Evolutionary conservation across 225 moss, liverwort and hornwort species (phyloP), one percentile per base, ranked within the genome.

Genomic region (Climacium dendroides): DNA sequence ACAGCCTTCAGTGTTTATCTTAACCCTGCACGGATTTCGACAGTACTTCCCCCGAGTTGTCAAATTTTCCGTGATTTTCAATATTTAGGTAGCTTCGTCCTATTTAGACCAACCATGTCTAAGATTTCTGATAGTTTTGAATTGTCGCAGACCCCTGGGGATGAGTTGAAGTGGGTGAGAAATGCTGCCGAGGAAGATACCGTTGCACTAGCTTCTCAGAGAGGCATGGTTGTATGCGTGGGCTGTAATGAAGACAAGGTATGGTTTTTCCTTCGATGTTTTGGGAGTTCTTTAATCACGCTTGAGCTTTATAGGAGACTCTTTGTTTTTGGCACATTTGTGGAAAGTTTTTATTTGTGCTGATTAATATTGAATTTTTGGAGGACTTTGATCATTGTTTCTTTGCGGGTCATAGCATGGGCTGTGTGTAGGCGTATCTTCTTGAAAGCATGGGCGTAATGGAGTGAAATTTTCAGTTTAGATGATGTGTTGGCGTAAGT

Each of bases 131-230:
- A 82, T 85, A 65, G 41, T 53, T 65, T 47, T 90, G 61, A 86
- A 82, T 71, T 76, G 50, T 87, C 70, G 67, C 93, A 97, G 97
- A 91, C 94, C 48, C 96, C 96, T 79, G 98, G 96, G 60, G 98
- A 98, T 91, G 98, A 98, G 91, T 90, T 98, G 87, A 96, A 93
- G 90, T 98, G 98, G 98, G 98, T 98, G 50, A 92, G 95, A 80
- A 96, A 96, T 82, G 97, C 98, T 81, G 90, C 94, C 71, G 98
- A 95, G 87, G 95, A 98, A 93, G 98, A 98, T 84, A 96, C 95
- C 88, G 93, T 98, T 85, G 96, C 92, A 66, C 91, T 98, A 80
- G 96, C 95, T 87, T 98, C 98, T 67, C 92, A 96, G 86, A 92
- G 94, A 83, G 98, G 98, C 87, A 95, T 95, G 94, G 95, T 98